Percentiles rank a stretch among this genome's conserved stretches.
phyloP scores from a whole-genome alignment of 2,329 filamentous ascomycete species.

The Fragosphaeria purpurea region DNA sequence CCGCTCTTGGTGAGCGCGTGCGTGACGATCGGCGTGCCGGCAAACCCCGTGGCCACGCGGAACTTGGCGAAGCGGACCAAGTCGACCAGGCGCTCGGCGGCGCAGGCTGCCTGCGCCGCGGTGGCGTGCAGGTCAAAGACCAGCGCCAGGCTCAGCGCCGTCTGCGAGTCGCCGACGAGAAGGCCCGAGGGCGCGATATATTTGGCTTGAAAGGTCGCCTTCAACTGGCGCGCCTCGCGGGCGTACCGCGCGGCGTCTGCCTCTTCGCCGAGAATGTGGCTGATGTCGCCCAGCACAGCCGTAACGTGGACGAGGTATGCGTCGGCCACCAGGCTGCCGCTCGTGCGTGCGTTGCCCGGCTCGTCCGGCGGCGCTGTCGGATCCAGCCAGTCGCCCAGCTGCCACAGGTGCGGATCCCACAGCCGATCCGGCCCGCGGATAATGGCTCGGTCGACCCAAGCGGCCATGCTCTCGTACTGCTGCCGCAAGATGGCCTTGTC shows the following conservation, averaged over 20 bases:
- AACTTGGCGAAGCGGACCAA: conserved; percentile 8
- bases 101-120: conserved; percentile 3
- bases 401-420: conserved; percentile 23
- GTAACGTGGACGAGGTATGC: conserved; percentile 28
- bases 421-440: conserved; percentile 19
- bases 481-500: conserved; percentile 20
- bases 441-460: conserved; percentile 17
- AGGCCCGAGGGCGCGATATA: conserved; percentile 16
- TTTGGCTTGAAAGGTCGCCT: conserved; percentile 17
- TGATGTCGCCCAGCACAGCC: conserved; percentile 17
- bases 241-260: conserved; percentile 15
- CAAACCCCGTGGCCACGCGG: conserved; percentile 18
- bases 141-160: conserved; percentile 18
- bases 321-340: conserved; percentile 25
- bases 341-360: conserved; percentile 23
- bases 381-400: conserved; percentile 32
- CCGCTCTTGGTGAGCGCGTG: conserved; percentile 10
- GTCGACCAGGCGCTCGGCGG: background rate
- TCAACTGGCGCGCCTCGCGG: conserved; percentile 13
- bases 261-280: conserved; percentile 14
- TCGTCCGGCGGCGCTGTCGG: conserved; percentile 25
- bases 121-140: conserved; percentile 14
- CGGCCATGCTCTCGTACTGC: conserved; percentile 19
- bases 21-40: conserved; percentile 16
- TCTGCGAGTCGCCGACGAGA: conserved; percentile 19